Conservation (phyloP, 108 stramenopile genomes). For the Asterionellopsis glacialis region DNA sequence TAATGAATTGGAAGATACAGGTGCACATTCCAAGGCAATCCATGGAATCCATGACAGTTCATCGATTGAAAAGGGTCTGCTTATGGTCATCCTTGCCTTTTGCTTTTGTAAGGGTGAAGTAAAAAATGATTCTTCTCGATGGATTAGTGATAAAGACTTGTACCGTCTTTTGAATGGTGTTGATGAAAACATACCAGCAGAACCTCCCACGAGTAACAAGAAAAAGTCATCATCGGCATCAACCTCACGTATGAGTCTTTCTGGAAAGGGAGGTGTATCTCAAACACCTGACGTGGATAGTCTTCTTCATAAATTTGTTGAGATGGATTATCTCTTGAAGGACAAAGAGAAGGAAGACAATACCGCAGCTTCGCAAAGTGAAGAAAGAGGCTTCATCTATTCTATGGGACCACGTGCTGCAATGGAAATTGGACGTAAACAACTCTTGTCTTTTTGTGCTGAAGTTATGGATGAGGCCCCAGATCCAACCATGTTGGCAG, state of each 20-base stretch:
- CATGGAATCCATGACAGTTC: conserved; percentile 47
- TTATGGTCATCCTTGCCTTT: conserved; percentile 69
- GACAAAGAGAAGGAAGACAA: conserved; percentile 46
- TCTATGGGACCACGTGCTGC: conserved; percentile 81
- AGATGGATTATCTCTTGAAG: conserved; percentile 76
- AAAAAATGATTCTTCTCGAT: conserved; percentile 42
- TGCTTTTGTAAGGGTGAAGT: conserved; percentile 77
- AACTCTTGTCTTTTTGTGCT: conserved; percentile 78
- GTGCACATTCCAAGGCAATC: conserved; percentile 56
- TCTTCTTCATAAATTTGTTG: conserved; percentile 63
- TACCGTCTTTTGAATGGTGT: conserved; percentile 64
- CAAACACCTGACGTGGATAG: conserved; percentile 71
- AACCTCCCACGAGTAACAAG: conserved; percentile 51
- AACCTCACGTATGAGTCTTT: not conserved
- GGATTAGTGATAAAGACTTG: conserved; percentile 67
- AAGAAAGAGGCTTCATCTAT: conserved; percentile 21
- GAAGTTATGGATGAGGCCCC: conserved; percentile 74
- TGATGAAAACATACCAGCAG: conserved; percentile 73
- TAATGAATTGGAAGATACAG: conserved; percentile 53
- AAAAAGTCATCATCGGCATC: conserved; percentile 13
- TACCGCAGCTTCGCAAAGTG: conserved; percentile 1
- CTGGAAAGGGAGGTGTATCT: conserved; percentile 1
- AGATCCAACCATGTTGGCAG: conserved; percentile 82
- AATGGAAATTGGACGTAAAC: conserved; percentile 77
- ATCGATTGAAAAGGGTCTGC: conserved; percentile 59